phyloP scores from a whole-genome alignment of 768 basidiomycete species.

The Mycena epipterygia region DNA sequence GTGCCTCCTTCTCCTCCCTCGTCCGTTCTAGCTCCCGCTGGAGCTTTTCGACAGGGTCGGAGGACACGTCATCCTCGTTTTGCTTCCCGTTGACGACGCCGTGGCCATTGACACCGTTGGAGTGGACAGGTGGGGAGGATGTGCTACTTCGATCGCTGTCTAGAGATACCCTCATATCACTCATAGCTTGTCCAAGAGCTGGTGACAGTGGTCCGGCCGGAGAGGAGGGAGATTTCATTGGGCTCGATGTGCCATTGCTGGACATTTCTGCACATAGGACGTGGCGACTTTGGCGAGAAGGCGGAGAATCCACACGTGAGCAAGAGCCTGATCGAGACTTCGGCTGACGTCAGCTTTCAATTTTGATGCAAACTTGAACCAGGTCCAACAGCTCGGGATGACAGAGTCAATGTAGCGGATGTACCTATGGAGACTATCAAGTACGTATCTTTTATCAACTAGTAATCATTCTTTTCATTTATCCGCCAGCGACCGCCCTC shows the following conservation, averaged over 20 bases:
- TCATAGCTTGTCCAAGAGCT: constrained; percentile 30
- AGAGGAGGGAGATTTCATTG: constrained; percentile 41
- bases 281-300: constrained; percentile 13
- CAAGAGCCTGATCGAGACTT: too few species aligned
- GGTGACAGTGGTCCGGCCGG: constrained; percentile 50
- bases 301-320: background rate
- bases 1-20: constrained; percentile 88
- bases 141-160: constrained; percentile 60
- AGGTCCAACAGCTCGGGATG: too few species aligned
- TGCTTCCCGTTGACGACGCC: constrained; percentile 44
- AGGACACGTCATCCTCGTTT: constrained; percentile 51
- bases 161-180: constrained; percentile 55
- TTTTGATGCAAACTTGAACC: too few species aligned
- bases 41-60: constrained; percentile 70
- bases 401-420: too few species aligned
- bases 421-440: too few species aligned
- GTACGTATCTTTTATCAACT: too few species aligned
- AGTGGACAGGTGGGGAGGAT: constrained; percentile 43
- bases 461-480: too few species aligned
- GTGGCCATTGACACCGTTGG: constrained; percentile 55
- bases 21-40: constrained; percentile 83
- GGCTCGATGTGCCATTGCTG: constrained; percentile 40
- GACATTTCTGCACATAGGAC: constrained; percentile 41
- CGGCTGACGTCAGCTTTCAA: too few species aligned
- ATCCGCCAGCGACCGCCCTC: too few species aligned